Conservation (phyloP, 768 basidiomycete genomes). For the Clitopilus hobsonii region DNA sequence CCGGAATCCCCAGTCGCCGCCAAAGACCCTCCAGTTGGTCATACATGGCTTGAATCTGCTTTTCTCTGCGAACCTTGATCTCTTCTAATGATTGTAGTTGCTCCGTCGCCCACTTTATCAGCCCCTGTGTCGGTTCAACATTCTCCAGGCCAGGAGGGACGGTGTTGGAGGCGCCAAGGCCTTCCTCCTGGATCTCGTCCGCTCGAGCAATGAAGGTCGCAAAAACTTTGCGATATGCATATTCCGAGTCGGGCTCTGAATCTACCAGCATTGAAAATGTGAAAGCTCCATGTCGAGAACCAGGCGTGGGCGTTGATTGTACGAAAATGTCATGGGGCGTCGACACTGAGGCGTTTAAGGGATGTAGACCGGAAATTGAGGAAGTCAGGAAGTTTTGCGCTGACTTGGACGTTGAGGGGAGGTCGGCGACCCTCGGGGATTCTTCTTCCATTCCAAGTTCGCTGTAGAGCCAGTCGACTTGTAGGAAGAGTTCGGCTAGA, state of each 20-base stretch:
- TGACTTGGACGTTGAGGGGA: slow-evolving; percentile 23
- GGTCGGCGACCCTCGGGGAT: slow-evolving; percentile 45
- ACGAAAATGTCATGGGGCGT: slow-evolving; percentile 45
- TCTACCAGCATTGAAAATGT: slow-evolving; percentile 34
- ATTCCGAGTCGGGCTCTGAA: slow-evolving; percentile 26
- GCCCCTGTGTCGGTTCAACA: slow-evolving; percentile 71
- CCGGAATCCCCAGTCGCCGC: slow-evolving; percentile 77
- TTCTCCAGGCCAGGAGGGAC: slow-evolving; percentile 58
- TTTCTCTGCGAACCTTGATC: slow-evolving; percentile 69
- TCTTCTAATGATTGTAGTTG: slow-evolving; percentile 61
- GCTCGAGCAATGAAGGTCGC: slow-evolving; percentile 57
- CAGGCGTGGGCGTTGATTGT: slow-evolving; percentile 46
- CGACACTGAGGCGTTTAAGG: slow-evolving; percentile 4
- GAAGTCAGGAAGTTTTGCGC: slow-evolving; percentile 17
- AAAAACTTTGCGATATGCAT: slow-evolving; percentile 55
- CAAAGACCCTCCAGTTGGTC: slow-evolving; percentile 91
- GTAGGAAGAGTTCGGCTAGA: slow-evolving; percentile 58
- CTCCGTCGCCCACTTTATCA: slow-evolving; percentile 68
- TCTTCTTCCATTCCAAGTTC: slow-evolving; percentile 70
- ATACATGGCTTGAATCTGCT: slow-evolving; percentile 89
- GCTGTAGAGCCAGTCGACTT: slow-evolving; percentile 78
- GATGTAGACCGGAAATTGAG: slow-evolving; percentile 28
- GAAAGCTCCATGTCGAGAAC: slow-evolving; percentile 30
- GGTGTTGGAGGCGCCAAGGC: slow-evolving; percentile 29
- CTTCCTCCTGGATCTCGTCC: slow-evolving; percentile 54